Base-by-base conservation (phyloP, 257 asterid genomes). In the Forsythia viridissima region DNA sequence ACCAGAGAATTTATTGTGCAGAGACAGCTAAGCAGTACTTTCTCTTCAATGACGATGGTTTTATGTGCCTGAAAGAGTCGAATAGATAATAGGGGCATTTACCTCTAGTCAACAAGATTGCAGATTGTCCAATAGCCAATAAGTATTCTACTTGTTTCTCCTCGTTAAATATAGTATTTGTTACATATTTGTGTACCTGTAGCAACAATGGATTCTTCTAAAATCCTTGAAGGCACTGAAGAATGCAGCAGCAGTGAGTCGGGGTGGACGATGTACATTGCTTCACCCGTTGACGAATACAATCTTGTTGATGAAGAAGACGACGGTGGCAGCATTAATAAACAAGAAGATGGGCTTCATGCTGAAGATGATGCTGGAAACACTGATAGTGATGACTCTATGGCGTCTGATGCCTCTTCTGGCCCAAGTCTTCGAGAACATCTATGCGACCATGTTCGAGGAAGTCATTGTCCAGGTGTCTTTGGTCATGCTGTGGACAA, bases 371-470 rank as follows among this genome's bases (percentile, higher is more conserved):
- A 80, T 9, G 85, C 55, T 16, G 83, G 46, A n/a, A 21, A 73
- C 76, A 61, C 59, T 3, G 89, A 87, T 38, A 94, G 96, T 46
- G 98, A 93, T 73, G 98, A 94, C 52, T 92, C 98, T 5, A 91
- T 93, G 98, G 94, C 97, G 70, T 94, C 98, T 9, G 98, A 92
- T 85, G 98, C 98, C 34, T 91, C 97, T 40, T 92, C 98, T 8
- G 98, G 97, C 67, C 98, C 98, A 15, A 88, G 92, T 44, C 85
- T 86, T 82, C 92, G 78, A 67, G 85, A 84, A 72, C 48, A 67
- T 71, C 69, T 80, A 3, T 66, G 72, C 37, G 73, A 72, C 72
- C 68, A 44, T 76, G 34, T 16, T 7, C 76, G 36, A 30, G 74
- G 71, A 72, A 73, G 46, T 71, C 75, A 74, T 51, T 82, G 81